phyloP scores from a whole-genome alignment of 176 grass and related monocot genomes.

The Cenchrus americanus region DNA sequence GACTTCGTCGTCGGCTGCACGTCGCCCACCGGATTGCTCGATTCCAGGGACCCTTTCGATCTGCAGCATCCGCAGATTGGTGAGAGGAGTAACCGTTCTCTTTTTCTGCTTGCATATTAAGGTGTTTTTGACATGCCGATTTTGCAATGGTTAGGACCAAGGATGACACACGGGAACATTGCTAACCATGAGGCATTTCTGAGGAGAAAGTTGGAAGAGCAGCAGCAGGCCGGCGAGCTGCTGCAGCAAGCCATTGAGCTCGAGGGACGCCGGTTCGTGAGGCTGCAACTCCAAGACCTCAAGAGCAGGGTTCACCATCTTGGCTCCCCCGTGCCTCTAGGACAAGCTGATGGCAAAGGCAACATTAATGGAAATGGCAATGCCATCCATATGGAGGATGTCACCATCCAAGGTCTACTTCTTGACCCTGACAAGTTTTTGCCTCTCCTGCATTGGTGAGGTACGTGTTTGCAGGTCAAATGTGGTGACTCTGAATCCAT shows the following conservation, averaged over 20 bases:
- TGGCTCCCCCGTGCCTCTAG: not conserved
- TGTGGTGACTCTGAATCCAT: not conserved
- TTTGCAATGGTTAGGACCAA: conserved; percentile 45
- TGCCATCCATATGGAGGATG: conserved; percentile 38
- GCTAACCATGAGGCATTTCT: conserved; percentile 61
- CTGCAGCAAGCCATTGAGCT: conserved; percentile 69
- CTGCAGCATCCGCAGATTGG: conserved; percentile 68
- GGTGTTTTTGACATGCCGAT: not conserved
- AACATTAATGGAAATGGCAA: conserved; percentile 13
- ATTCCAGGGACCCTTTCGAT: conserved; percentile 70
- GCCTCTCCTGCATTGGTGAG: not conserved
- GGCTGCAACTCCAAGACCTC: conserved; percentile 44
- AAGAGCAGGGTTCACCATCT: conserved; percentile 26
- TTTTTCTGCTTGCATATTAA: not conserved
- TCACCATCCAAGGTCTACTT: conserved; percentile 51
- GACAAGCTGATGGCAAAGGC: conserved; percentile 40
- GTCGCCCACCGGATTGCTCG: conserved; percentile 67
- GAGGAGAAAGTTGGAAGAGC: conserved; percentile 74
- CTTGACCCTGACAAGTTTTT: not conserved
- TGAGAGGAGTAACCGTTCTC: conserved; percentile 15
- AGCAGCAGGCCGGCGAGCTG: conserved; percentile 66
- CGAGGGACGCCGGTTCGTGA: conserved; percentile 30
- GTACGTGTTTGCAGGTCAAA: not conserved
- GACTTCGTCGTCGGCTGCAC: conserved; percentile 61
- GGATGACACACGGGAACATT: conserved; percentile 54